These are phyloP conservation scores for Elaphomyces granulatus DNA, from an alignment of 495 filamentous ascomycete genomes.

Conservation along the genomic window DNA sequence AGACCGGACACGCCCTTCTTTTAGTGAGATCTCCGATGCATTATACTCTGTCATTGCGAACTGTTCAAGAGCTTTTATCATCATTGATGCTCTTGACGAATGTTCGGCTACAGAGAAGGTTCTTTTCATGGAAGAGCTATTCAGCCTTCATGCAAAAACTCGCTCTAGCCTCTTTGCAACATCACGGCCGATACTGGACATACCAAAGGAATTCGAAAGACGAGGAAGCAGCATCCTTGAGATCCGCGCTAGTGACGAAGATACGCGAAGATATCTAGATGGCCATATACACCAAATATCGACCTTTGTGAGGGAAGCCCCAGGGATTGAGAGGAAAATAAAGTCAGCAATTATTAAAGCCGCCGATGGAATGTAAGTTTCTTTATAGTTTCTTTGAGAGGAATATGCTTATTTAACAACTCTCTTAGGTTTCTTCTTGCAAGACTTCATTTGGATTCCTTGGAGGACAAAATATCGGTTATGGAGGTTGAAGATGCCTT, in stretches of 20 bases:
- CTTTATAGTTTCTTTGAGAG: neutral
- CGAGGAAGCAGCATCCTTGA: conserved; percentile 12
- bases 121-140: conserved; percentile 12
- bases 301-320: conserved; percentile 9
- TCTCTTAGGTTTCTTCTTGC: conserved; percentile 28
- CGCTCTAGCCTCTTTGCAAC: conserved; percentile 18
- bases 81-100: conserved; percentile 37
- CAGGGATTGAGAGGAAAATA: conserved; percentile 13
- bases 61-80: conserved; percentile 20
- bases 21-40: conserved; percentile 10
- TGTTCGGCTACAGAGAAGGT: conserved; percentile 9
- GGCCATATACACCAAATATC: conserved; percentile 16
- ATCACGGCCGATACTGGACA: conserved; percentile 16
- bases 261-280: conserved; percentile 20
- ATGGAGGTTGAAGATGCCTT: conserved; percentile 17
- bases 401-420: neutral
- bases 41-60: conserved; percentile 9
- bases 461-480: conserved; percentile 18
- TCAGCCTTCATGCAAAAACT: conserved; percentile 13
- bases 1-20: conserved; percentile 11
- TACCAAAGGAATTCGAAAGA: conserved; percentile 13
- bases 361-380: conserved; percentile 14
- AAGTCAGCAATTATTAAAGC: conserved; percentile 10
- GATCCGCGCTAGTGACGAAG: conserved; percentile 17
- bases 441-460: conserved; percentile 27